Conservation (phyloP, 352 stramenopile species). For the Phytophthora quininea region DNA sequence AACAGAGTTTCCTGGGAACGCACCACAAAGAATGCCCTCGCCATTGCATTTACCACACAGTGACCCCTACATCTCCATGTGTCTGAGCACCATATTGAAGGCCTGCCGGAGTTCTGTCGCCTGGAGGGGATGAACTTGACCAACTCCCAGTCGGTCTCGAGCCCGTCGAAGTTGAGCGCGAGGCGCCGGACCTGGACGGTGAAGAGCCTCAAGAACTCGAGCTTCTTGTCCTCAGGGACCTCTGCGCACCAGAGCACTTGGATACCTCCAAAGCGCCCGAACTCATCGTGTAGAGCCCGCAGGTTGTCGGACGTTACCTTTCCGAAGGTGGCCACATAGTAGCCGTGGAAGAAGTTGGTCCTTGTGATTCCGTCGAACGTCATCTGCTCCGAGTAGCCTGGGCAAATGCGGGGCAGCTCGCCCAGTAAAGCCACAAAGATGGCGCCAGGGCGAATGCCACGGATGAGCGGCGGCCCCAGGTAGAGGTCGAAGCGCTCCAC, state of each 20-base stretch:
- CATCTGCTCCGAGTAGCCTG: conserved; percentile 2
- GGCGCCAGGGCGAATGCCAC: not conserved
- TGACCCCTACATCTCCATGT: not conserved
- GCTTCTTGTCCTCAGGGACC: not conserved
- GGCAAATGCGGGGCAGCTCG: not conserved
- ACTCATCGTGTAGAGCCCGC: not conserved
- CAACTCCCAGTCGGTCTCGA: not conserved
- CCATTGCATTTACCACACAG: no score
- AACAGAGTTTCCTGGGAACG: no score
- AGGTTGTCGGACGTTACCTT: not conserved
- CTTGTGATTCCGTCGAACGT: not conserved
- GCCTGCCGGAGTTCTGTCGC: not conserved
- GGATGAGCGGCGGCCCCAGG: not conserved
- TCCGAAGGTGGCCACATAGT: not conserved
- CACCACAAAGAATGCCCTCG: no score
- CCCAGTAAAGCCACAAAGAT: not conserved
- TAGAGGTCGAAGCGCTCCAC: not conserved
- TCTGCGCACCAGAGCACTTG: not conserved
- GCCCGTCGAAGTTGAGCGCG: not conserved
- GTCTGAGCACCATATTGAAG: not conserved
- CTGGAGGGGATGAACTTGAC: not conserved
- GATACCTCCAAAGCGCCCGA: not conserved
- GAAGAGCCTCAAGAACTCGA: not conserved
- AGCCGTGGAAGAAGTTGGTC: not conserved
- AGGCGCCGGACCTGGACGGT: not conserved